A percentile compares a stretch with the other conserved stretches of the same genome.
phyloP scores from a whole-genome alignment of 2,329 filamentous ascomycete genomes.

The Fusarium veterinarium region DNA sequence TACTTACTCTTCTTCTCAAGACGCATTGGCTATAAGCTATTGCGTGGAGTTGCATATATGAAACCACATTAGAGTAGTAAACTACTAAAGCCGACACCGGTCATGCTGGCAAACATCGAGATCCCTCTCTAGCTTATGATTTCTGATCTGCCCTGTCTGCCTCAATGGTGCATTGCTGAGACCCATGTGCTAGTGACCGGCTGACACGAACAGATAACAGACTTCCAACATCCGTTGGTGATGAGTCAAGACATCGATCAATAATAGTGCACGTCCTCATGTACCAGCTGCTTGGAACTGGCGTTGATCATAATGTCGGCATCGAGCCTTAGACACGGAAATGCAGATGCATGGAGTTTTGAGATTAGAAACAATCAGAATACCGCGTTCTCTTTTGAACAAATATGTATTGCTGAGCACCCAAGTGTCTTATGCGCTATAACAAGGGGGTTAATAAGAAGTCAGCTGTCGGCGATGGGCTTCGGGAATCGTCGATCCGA shows the following conservation, averaged over 20 bases:
- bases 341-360: not conserved
- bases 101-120: not conserved
- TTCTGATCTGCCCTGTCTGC: not conserved
- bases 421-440: not conserved
- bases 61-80: not conserved
- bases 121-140: not conserved
- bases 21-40: not conserved
- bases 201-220: not conserved
- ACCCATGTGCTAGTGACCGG: not conserved
- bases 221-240: not conserved
- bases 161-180: not conserved
- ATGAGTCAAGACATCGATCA: not conserved
- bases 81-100: too few species aligned
- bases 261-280: not conserved
- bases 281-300: slow-evolving; percentile 10
- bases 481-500: slow-evolving; percentile 39
- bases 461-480: slow-evolving; percentile 14
- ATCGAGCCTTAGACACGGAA: not conserved
- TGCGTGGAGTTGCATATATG: not conserved
- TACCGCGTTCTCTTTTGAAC: not conserved
- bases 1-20: not conserved
- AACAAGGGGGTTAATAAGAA: slow-evolving; percentile 3
- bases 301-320: slow-evolving; percentile 17
- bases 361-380: not conserved
- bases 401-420: not conserved